phyloP scores from a whole-genome alignment of 2,329 filamentous ascomycete genomes.

The Pseudopyricularia javanii region DNA sequence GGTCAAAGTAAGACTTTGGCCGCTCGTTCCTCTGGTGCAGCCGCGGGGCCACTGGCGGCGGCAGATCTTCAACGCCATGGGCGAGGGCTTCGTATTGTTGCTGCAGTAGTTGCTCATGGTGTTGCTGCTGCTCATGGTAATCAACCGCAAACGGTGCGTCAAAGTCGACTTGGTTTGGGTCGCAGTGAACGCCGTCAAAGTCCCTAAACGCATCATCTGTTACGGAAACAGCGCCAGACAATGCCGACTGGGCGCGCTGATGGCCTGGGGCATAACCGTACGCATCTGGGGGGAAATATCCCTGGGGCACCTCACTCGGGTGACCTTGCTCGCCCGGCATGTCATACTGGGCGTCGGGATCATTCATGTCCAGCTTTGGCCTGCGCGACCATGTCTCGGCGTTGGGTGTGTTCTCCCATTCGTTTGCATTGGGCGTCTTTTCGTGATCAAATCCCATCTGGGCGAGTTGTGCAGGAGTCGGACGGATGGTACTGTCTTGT shows the following conservation, averaged over 20 bases:
- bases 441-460: conserved; percentile 15
- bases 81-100: background rate
- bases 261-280: background rate
- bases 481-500: conserved; percentile 22
- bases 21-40: conserved; percentile 13
- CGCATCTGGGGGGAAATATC: background rate
- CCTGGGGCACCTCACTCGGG: too few species aligned
- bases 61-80: conserved; percentile 1
- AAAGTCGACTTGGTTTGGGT: conserved; percentile 29
- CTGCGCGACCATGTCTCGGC: background rate
- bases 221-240: background rate
- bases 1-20: conserved; percentile 49
- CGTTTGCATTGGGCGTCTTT: background rate
- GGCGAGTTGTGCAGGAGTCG: conserved; percentile 21
- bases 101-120: background rate
- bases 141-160: conserved; percentile 4
- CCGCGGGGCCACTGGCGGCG: conserved; percentile 8
- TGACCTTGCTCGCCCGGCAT: background rate
- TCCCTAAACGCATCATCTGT: conserved; percentile 52
- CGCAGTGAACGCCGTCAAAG: conserved; percentile 71
- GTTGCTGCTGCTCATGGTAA: conserved; percentile 4
- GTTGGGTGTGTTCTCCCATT: background rate
- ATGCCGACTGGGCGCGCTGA: background rate
- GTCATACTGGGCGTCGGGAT: background rate
- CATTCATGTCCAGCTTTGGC: background rate